A percentile compares a stretch with the other conserved stretches of the same genome.
Evolutionary conservation across 2,329 filamentous ascomycete genomes (phyloP).

Genomic region (Penicillium sp.): DNA sequence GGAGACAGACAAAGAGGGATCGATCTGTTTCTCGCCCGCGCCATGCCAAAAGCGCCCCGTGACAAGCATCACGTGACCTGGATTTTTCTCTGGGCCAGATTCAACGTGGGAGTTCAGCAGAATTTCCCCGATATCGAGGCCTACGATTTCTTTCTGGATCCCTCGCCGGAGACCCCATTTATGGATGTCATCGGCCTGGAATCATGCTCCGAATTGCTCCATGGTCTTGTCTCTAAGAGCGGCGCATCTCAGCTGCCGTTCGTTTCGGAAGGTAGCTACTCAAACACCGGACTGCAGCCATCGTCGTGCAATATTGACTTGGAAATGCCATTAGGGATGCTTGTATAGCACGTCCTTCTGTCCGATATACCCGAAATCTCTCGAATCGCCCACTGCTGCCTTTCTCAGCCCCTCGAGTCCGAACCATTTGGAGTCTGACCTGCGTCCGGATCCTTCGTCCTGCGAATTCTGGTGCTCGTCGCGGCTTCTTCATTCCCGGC

Average conservation of each 20-base stretch:
- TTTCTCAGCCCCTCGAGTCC: slow-evolving; percentile 7
- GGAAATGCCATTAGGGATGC: slow-evolving; percentile 10
- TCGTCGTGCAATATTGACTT: slow-evolving; percentile 6
- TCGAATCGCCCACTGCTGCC: slow-evolving; percentile 12
- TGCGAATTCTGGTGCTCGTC: slow-evolving; percentile 21
- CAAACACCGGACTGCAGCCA: background rate
- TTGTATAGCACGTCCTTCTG: slow-evolving; percentile 13
- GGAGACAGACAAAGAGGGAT: slow-evolving; percentile 29
- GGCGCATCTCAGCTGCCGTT: slow-evolving; percentile 34
- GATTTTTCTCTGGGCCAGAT: slow-evolving; percentile 27
- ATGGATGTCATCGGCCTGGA: slow-evolving; percentile 51
- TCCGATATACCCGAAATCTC: slow-evolving; percentile 9
- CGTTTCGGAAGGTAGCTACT: slow-evolving; percentile 32
- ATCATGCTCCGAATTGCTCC: slow-evolving; percentile 44
- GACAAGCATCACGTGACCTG: slow-evolving; percentile 40
- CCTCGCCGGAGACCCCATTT: slow-evolving; percentile 34
- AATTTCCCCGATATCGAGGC: background rate
- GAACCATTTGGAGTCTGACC: background rate
- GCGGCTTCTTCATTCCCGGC: slow-evolving; percentile 19
- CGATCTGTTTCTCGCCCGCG: slow-evolving; percentile 32
- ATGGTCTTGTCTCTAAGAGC: slow-evolving; percentile 43
- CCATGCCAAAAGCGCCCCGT: slow-evolving; percentile 38
- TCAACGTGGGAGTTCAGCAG: slow-evolving; percentile 2
- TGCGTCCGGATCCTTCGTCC: slow-evolving; percentile 8
- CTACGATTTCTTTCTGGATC: slow-evolving; percentile 1